These are phyloP conservation scores for Dissophora globulifera DNA, from an alignment of 192 early-diverging fungal species.

Conservation along the genomic window DNA sequence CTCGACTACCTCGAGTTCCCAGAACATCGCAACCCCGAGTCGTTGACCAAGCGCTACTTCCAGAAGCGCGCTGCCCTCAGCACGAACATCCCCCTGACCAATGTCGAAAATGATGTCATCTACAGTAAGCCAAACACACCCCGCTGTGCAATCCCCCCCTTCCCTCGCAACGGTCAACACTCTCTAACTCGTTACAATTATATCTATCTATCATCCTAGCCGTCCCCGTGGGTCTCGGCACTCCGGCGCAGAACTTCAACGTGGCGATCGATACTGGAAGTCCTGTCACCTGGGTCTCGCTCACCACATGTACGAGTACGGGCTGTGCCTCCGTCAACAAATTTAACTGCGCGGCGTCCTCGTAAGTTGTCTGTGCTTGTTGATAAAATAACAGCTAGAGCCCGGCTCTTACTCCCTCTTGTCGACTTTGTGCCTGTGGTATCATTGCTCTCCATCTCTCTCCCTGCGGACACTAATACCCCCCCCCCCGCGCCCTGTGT, in stretches of 20 bases:
- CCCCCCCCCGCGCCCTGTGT: too few species aligned
- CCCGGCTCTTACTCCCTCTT: too few species aligned
- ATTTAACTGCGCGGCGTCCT: slow-evolving; percentile 20
- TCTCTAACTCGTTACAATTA: too few species aligned
- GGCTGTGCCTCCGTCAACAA: not conserved
- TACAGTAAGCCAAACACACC: too few species aligned
- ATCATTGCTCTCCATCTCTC: too few species aligned
- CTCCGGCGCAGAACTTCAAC: slow-evolving; percentile 72
- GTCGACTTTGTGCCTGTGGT: too few species aligned
- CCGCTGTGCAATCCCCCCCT: too few species aligned
- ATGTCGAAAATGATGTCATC: slow-evolving; percentile 12
- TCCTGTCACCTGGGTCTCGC: slow-evolving; percentile 70
- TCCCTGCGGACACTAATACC: too few species aligned
- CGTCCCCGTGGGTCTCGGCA: slow-evolving; percentile 64
- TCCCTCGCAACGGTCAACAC: too few species aligned
- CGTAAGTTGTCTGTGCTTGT: slow-evolving; percentile 9
- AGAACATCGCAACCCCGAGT: slow-evolving; percentile 10
- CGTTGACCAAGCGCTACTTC: slow-evolving; percentile 27
- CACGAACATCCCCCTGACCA: slow-evolving; percentile 9
- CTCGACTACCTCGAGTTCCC: not conserved
- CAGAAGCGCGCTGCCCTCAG: slow-evolving; percentile 18
- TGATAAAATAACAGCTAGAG: too few species aligned
- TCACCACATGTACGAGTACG: not conserved
- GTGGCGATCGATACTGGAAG: slow-evolving; percentile 79
- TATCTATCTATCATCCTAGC: slow-evolving; percentile 13